A percentile compares a stretch with the other conserved stretches of the same genome.
Evolutionary conservation across 2,329 filamentous ascomycete genomes (phyloP).

Genomic region (Epichloe glyceriae): DNA sequence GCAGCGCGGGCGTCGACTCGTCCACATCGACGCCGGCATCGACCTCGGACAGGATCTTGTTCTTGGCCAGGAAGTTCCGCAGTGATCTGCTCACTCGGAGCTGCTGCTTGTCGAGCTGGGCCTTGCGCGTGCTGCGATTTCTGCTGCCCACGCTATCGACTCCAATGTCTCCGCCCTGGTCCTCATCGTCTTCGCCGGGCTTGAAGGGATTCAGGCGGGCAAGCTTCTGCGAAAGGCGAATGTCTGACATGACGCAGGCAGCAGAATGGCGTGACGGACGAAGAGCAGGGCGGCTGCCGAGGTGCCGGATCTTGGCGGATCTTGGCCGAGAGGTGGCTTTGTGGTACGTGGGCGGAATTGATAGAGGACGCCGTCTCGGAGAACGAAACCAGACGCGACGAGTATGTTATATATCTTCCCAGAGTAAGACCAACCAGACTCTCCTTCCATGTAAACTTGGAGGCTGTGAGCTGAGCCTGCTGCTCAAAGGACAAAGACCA

Average conservation of each 20-base stretch:
- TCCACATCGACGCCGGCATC: constrained; percentile 33
- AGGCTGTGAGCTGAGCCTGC: background rate
- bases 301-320: too few species aligned
- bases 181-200: constrained; percentile 19
- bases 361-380: too few species aligned
- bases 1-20: constrained; percentile 31
- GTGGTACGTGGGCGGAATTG: too few species aligned
- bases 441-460: background rate
- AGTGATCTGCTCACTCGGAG: constrained; percentile 48
- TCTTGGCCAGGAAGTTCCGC: constrained; percentile 39
- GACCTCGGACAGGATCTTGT: constrained; percentile 33
- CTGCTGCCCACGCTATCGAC: constrained; percentile 40
- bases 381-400: too few species aligned
- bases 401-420: background rate
- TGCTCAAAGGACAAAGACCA: background rate
- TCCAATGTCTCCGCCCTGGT: constrained; percentile 21
- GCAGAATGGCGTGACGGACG: background rate
- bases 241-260: constrained; percentile 11
- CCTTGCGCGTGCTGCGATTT: constrained; percentile 38
- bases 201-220: constrained; percentile 19
- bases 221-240: constrained; percentile 16
- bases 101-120: constrained; percentile 36
- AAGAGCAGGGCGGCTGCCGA: too few species aligned
- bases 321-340: too few species aligned
- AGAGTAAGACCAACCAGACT: background rate